Evolutionary conservation across 768 basidiomycete species (phyloP), one percentile per base, ranked within the genome.

Genomic region (Sarcomyxa edulis): DNA sequence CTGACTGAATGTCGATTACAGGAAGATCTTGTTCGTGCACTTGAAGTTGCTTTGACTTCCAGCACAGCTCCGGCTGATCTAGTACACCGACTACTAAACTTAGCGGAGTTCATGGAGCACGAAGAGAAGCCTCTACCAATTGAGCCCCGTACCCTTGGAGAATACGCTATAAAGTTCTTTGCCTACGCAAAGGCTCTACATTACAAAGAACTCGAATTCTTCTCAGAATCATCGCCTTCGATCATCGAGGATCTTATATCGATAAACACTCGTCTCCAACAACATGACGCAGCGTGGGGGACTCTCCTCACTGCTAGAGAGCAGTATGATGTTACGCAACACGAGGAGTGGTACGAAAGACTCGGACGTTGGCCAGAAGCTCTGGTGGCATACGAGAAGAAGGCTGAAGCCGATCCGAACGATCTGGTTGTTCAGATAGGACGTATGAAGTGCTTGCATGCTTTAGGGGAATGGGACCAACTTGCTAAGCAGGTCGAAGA

Each of bases 31-130:
- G 93, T 97, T 27, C 80, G 83, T 16, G 81, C 91, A 1, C 88
- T 99, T 32, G 88, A 94, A 53, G 64, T 62, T 39, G 94, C 95
- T 4, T 84, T 98, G 44, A 82, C 76, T 0, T 86, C 90, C 3
- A 65, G 72, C 11, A 74, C 65, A 7, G 81, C 89, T 4, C 90
- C 93, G 2, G 73, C 89, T 2, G 95, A 98, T 32, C 71, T 98
- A 20, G 86, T 95, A 14, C 90, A 96, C 55, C 77, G 89, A 18
- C 65, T 98, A 11, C 74, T 99, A 39, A 93, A 93, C 58, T 74
- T 98, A 18, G 93, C 93, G 4, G 96, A 99, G 56, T 98, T 98
- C 58, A 95, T 98, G 89, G 96, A 98, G 59, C 95, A 97, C 49
- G 94, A 98, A 60, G 96, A 98, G 53, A 95, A 95, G 53, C 76